Base-by-base conservation (phyloP, 2,329 filamentous ascomycete species). In the Chaetoscypha palmicola region DNA sequence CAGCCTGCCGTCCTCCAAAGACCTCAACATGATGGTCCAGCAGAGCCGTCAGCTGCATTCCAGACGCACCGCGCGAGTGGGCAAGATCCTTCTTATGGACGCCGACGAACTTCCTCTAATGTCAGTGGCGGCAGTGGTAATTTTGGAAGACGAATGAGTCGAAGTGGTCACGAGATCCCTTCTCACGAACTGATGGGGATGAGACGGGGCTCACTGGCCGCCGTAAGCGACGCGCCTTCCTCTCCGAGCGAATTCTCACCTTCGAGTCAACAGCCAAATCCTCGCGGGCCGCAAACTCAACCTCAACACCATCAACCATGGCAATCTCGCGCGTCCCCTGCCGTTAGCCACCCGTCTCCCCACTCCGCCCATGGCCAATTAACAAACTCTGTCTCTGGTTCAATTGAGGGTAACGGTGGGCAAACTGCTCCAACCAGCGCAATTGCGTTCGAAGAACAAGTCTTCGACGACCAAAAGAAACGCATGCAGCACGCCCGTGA, bases 61-160 rank as follows among this genome's bases (percentile, higher is more conserved):
- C 90, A 95, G 62, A 87, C 86, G 3, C 79, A 77, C 53, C 77
- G 88, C 48, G 76, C 76, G 26, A 79, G 71, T 52, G 71, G 67
- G 12, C 81, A 85, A 48, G 80, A 84, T 52, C 79, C 69, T 10
- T 71, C 78, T 2, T 90, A 86, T 70, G 76, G 74, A 28, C 80
- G 89, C 52, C 80, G 89, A 49, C 81, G 91, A 50, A 85, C 85
- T 46, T 96, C 91, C 12, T 97, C 91, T 2, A 94, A 89, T 58
- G 83, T 94, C 31, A 96, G 90, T 62, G 89, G 87, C 43, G 86
- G 85, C 47, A 94, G 88, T 62, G 83, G 83, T 48, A 73, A 77
- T 28, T 77, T 81, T 51, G 73, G 83, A 26, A 50, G 60, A 41
- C 55, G 61, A 33, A 59, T 63, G 58, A 63, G 60, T 41, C 56